phyloP scores from a whole-genome alignment of 2,329 filamentous ascomycete species.

The Tolypocladium paradoxum region DNA sequence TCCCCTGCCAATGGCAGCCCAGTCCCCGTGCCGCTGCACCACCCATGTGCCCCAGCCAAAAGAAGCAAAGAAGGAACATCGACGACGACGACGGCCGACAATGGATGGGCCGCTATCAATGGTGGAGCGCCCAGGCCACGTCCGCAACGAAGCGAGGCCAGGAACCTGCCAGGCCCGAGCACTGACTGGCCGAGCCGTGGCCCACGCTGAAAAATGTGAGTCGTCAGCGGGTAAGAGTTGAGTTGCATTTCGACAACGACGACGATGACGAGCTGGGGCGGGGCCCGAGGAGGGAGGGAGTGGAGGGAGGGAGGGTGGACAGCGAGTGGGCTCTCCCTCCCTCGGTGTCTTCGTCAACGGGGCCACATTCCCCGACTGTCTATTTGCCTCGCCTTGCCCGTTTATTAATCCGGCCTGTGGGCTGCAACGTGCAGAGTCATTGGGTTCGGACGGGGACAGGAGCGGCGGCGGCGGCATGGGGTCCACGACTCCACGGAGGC shows the following conservation, averaged over 20 bases:
- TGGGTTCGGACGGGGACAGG: not conserved
- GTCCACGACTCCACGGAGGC: too few relatives aligned
- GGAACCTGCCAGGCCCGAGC: too few relatives aligned
- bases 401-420: not conserved
- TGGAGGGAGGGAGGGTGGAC: not conserved
- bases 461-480: too few relatives aligned
- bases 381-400: not conserved
- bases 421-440: too few relatives aligned
- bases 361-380: not conserved
- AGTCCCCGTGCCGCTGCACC: not conserved
- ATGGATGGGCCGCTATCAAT: not conserved
- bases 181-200: too few relatives aligned
- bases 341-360: not conserved
- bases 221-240: not conserved
- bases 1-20: not conserved
- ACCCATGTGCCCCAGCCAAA: too few relatives aligned
- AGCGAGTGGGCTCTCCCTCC: not conserved
- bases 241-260: not conserved
- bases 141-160: not conserved
- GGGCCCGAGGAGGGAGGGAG: not conserved
- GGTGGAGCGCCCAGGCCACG: not conserved
- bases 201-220: not conserved
- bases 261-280: not conserved
- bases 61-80: not conserved
- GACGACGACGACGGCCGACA: not conserved